Evolutionary conservation across 2,329 filamentous ascomycete species (phyloP).

Genomic region (Epichloe typhina): DNA sequence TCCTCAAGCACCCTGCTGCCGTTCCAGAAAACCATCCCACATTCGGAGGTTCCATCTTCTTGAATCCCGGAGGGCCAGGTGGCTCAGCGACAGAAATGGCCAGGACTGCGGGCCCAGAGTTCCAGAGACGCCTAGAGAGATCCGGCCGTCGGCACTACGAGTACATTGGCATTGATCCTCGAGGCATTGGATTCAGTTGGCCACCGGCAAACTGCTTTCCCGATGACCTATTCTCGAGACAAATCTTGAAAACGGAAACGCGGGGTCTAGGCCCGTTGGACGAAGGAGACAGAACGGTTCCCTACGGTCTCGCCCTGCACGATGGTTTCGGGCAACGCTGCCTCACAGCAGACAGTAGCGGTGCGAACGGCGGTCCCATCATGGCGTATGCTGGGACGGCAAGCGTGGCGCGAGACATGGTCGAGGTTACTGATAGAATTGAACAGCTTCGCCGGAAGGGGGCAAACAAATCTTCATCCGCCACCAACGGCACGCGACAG

Average conservation of each 20-base stretch:
- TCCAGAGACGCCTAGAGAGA: slow-evolving; percentile 18
- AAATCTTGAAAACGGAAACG: neutral
- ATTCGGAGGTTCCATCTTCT: slow-evolving; percentile 23
- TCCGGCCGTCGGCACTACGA: slow-evolving; percentile 19
- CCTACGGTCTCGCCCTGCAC: slow-evolving; percentile 4
- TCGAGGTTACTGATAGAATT: slow-evolving; percentile 4
- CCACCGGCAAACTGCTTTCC: slow-evolving; percentile 6
- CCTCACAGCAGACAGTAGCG: slow-evolving; percentile 5
- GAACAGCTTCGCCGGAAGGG: slow-evolving; percentile 2
- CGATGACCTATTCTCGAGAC: slow-evolving; percentile 10
- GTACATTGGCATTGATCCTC: slow-evolving; percentile 27
- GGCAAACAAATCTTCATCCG: neutral
- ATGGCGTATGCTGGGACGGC: slow-evolving; percentile 12
- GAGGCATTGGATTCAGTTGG: slow-evolving; percentile 16
- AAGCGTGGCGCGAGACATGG: slow-evolving; percentile 7
- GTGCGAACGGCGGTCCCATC: slow-evolving; percentile 9
- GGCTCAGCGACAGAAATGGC: slow-evolving; percentile 19
- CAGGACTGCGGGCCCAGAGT: slow-evolving; percentile 10
- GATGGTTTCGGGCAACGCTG: slow-evolving; percentile 16
- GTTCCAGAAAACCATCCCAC: slow-evolving; percentile 20
- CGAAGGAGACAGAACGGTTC: neutral
- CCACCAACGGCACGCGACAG: neutral
- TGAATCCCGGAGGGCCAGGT: slow-evolving; percentile 28
- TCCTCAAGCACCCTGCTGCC: slow-evolving; percentile 24
- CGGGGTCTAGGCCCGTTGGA: neutral